Evolutionary conservation across 2,329 filamentous ascomycete species (phyloP), one percentile per base, ranked within the genome.

Genomic region (Cladophialophora yegresii): DNA sequence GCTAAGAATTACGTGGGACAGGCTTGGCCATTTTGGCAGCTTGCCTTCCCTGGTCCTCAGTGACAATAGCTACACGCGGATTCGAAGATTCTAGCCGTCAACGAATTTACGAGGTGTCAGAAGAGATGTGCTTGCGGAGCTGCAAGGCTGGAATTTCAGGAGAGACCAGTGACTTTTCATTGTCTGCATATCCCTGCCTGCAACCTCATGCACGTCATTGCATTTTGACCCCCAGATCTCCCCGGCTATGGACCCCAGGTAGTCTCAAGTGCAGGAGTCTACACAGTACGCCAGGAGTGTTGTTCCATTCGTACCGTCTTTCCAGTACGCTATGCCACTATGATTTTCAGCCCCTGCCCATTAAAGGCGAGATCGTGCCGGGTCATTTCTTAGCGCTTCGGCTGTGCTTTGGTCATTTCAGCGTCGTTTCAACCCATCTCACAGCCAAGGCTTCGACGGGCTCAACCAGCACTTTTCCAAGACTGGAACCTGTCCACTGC

Each of bases 61-160:
- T n/a, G 13, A 43, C 36, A 16, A 20, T 6, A 43, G 36, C 5
- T n/a, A 16, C 5, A 20, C n/a, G 13, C 36, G 36, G 13, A 43
- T 43, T n/a, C n/a, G 36, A 6, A n/a, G 47, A 22, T 50, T 23
- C 13, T 26, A 1, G 16, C 8, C 9, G 20, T 50, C 6, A 20
- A 23, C 2, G 20, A 28, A 12, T 4, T 4, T 23, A 26, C 47
- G 47, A 26, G 20, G 23, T 26, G 16, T 12, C 8, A 50, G 4
- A 50, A 4, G 47, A 20, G 36, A 50, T 20, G 47, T 50, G 13
- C 22, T 26, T 20, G 36, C 3, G 16, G 8, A n/a, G 36, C 36
- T 50, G 47, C 47, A 50, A 50, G 47, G 47, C 47, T 50, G 47
- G 47, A 26, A 50, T 50, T 50, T 50, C 47, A 50, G 47, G 47